Conservation (phyloP, 495 filamentous ascomycete genomes). For the Bacidia rubella region DNA sequence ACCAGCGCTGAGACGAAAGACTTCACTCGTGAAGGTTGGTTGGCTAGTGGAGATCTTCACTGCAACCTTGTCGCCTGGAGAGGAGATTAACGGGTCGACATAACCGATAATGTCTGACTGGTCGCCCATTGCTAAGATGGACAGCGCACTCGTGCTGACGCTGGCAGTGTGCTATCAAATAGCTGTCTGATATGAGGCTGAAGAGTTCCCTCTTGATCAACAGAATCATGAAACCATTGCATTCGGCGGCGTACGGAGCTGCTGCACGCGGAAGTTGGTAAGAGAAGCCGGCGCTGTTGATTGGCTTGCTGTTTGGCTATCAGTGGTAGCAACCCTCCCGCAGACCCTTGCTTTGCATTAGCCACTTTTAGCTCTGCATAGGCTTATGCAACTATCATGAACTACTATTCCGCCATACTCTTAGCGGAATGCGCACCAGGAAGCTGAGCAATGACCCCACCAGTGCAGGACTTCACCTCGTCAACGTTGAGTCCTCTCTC, state of each 20-base stretch:
- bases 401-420: neutral
- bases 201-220: too few species aligned
- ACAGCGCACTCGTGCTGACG: neutral
- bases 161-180: too few species aligned
- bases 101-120: conserved; percentile 1
- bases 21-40: neutral
- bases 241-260: neutral
- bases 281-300: neutral
- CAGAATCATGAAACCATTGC: too few species aligned
- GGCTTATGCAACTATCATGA: neutral
- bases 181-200: too few species aligned
- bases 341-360: neutral
- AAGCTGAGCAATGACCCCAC: neutral
- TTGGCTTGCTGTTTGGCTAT: neutral
- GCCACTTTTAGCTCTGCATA: neutral
- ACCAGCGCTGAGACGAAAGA: conserved; percentile 6
- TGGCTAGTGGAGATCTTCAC: conserved; percentile 6
- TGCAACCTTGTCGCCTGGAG: conserved; percentile 1
- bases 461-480: neutral
- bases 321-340: neutral
- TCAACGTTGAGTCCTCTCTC: too few species aligned
- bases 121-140: neutral
- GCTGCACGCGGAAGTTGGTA: neutral
- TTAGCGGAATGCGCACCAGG: neutral
- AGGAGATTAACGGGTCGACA: conserved; percentile 4